These are phyloP conservation scores for Gonium pectorale DNA, from an alignment of 139 green algal genomes.

Conservation along the genomic window DNA sequence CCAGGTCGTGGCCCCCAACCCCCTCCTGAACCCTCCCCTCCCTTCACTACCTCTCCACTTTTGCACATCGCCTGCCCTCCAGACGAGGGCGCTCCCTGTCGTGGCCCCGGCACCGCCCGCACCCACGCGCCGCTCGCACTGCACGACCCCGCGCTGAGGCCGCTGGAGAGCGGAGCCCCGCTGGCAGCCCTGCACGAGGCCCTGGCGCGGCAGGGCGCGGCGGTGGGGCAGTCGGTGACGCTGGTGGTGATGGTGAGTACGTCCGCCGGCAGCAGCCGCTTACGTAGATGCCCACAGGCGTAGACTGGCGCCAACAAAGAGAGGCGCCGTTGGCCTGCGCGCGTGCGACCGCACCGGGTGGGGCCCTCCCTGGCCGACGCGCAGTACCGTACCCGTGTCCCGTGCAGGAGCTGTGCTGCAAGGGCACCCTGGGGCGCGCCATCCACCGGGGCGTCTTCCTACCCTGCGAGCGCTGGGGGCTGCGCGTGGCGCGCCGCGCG, in stretches of 20 bases:
- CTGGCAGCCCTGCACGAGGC: background rate
- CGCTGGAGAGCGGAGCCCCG: background rate
- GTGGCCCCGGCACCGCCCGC: background rate
- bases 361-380: too few relatives aligned
- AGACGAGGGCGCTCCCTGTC: too few relatives aligned
- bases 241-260: constrained; percentile 36
- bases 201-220: background rate
- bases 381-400: too few relatives aligned
- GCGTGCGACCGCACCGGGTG: too few relatives aligned
- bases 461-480: background rate
- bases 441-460: constrained; percentile 9
- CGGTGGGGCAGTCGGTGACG: background rate
- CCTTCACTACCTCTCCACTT: background rate
- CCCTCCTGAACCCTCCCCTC: background rate
- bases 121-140: background rate
- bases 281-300: too few relatives aligned
- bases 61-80: too few relatives aligned
- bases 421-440: constrained; percentile 2
- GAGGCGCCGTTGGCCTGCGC: too few relatives aligned
- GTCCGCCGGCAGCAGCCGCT: too few relatives aligned
- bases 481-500: background rate
- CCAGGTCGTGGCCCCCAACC: background rate
- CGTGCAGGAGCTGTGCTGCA: constrained; percentile 7
- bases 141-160: background rate
- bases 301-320: too few relatives aligned